phyloP scores from a whole-genome alignment of 306 rosid species.

The Dicorynia guianensis region DNA sequence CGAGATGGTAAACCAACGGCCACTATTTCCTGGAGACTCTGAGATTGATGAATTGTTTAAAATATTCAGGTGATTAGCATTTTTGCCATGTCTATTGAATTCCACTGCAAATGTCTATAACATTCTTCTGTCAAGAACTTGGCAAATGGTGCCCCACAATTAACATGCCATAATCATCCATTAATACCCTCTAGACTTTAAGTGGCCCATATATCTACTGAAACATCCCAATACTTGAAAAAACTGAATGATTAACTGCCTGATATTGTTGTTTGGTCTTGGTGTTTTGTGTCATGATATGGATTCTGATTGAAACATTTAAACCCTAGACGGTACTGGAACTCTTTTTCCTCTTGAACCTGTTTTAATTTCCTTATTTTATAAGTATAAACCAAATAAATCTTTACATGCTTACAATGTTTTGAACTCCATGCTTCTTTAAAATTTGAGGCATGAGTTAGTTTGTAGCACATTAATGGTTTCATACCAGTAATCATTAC shows the following conservation, averaged over 20 bases:
- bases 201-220: slow-evolving; percentile 14
- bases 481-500: not conserved
- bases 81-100: slow-evolving; percentile 21
- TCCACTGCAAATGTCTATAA: slow-evolving; percentile 9
- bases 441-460: not conserved
- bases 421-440: not conserved
- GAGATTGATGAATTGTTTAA: slow-evolving; percentile 67
- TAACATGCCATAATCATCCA: not conserved
- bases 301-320: not conserved
- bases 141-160: slow-evolving; percentile 20
- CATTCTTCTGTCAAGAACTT: slow-evolving; percentile 15
- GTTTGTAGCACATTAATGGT: not conserved
- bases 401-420: not conserved
- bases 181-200: not conserved
- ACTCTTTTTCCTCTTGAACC: too few relatives aligned
- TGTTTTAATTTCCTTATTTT: not conserved
- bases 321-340: not conserved
- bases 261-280: slow-evolving; percentile 2
- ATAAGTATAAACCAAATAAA: not conserved
- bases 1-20: slow-evolving; percentile 73
- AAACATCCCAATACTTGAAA: not conserved
- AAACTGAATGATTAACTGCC: slow-evolving; percentile 19
- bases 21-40: slow-evolving; percentile 97
- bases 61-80: slow-evolving; percentile 73
- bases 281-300: too few relatives aligned